phyloP scores from a whole-genome alignment of 2,329 filamentous ascomycete genomes.

The Zasmidium citrigriseum region DNA sequence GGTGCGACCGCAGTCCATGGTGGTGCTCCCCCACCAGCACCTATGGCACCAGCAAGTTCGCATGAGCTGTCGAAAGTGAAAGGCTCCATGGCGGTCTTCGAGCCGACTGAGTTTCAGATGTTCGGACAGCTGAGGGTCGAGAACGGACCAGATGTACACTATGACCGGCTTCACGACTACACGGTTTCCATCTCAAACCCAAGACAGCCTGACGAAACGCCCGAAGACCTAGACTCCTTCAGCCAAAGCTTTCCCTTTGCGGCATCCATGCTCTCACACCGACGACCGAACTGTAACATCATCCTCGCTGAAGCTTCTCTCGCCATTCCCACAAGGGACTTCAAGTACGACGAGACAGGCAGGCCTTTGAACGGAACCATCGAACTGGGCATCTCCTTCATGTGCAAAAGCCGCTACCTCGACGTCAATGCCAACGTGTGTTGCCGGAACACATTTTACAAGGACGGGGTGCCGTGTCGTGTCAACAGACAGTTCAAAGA shows the following conservation, averaged over 20 bases:
- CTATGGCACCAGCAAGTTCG: conserved; percentile 4
- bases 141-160: conserved; percentile 24
- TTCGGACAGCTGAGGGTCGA: conserved; percentile 38
- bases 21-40: not conserved
- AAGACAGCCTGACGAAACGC: conserved; percentile 29
- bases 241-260: conserved; percentile 33
- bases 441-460: conserved; percentile 30
- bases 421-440: conserved; percentile 20
- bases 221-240: conserved; percentile 26
- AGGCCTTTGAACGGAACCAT: conserved; percentile 16
- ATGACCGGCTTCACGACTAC: conserved; percentile 40
- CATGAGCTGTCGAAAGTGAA: conserved; percentile 22
- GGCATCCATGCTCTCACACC: conserved; percentile 25
- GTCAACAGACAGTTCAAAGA: too few species aligned
- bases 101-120: conserved; percentile 42
- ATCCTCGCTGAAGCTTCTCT: conserved; percentile 45
- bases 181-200: conserved; percentile 36
- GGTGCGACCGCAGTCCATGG: not conserved
- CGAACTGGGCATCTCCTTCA: conserved; percentile 34
- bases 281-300: conserved; percentile 36
- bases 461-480: conserved; percentile 21
- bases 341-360: conserved; percentile 36
- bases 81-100: conserved; percentile 25
- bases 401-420: conserved; percentile 29
- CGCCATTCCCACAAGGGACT: conserved; percentile 41